phyloP scores from a whole-genome alignment of 345 rosid species.

The Mercurialis annua region DNA sequence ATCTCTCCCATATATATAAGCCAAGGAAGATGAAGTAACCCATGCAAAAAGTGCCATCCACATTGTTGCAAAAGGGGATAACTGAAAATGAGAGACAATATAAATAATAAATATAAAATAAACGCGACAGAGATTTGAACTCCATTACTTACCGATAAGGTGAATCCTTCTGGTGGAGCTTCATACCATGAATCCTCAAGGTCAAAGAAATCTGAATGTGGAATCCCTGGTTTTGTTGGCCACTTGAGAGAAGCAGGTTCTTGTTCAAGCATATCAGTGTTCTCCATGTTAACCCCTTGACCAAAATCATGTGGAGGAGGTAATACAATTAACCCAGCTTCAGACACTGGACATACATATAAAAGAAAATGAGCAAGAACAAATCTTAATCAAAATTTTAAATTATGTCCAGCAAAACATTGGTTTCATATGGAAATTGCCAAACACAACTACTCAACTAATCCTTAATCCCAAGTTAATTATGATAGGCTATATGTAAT shows the following conservation, averaged over 20 bases:
- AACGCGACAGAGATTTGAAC: constrained; percentile 1
- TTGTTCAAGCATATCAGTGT: constrained; percentile 30
- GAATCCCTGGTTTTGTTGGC: constrained; percentile 63
- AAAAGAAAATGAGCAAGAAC: not conserved
- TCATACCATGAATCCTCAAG: constrained; percentile 85
- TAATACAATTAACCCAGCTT: constrained; percentile 69
- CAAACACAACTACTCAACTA: no score
- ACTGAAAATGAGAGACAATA: constrained; percentile 29
- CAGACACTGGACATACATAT: constrained; percentile 42
- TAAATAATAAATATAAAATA: constrained; percentile 2
- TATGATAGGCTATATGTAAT: no score
- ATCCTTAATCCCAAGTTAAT: no score
- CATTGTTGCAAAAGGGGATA: constrained; percentile 83
- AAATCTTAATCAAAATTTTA: not conserved
- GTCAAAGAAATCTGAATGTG: constrained; percentile 54
- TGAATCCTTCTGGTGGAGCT: constrained; percentile 78
- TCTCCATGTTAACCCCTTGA: constrained; percentile 29
- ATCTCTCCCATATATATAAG: constrained; percentile 81
- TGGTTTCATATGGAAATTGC: not conserved
- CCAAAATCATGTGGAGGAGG: constrained; percentile 41
- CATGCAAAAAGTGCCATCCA: constrained; percentile 87
- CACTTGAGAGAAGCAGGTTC: constrained; percentile 51
- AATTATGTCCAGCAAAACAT: constrained; percentile 11
- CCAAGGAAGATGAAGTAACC: constrained; percentile 87
- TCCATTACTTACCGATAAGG: constrained; percentile 51